Conservation (phyloP, 2,329 filamentous ascomycete genomes). For the Tympanopsis confertula region DNA sequence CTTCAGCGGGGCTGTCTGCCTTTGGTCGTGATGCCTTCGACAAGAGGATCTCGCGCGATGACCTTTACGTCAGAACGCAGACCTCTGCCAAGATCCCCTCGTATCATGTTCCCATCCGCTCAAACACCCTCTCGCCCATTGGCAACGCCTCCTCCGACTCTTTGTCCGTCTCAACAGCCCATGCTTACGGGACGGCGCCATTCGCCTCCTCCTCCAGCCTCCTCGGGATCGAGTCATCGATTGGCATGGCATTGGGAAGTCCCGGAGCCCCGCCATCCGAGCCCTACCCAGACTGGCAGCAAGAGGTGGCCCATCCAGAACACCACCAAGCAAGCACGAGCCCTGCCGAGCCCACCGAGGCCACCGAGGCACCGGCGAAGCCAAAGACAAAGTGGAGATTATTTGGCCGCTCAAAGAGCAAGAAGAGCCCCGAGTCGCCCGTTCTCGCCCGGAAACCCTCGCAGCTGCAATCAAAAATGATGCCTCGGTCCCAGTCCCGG, state of each 20-base stretch:
- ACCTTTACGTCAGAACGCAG: slow-evolving; percentile 20
- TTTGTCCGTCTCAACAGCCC: slow-evolving; percentile 14
- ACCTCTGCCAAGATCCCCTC: slow-evolving; percentile 20
- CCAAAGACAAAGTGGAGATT: slow-evolving; percentile 49
- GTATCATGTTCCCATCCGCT: slow-evolving; percentile 27
- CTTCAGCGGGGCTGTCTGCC: neutral
- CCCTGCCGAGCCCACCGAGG: slow-evolving; percentile 6
- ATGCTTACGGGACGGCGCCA: slow-evolving; percentile 26
- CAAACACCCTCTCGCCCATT: slow-evolving; percentile 29
- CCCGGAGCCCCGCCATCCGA: slow-evolving; percentile 32
- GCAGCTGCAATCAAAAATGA: slow-evolving; percentile 12
- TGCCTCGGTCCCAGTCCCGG: slow-evolving; percentile 3
- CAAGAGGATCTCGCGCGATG: slow-evolving; percentile 14
- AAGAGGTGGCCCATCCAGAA: slow-evolving; percentile 3
- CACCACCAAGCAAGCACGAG: slow-evolving; percentile 4
- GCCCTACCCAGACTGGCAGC: slow-evolving; percentile 8
- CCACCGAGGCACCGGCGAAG: slow-evolving; percentile 20
- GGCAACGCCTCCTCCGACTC: slow-evolving; percentile 21
- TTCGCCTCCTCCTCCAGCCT: slow-evolving; percentile 22
- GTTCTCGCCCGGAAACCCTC: slow-evolving; percentile 11
- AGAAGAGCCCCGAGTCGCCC: slow-evolving; percentile 10
- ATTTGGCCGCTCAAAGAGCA: slow-evolving; percentile 42
- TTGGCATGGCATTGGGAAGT: slow-evolving; percentile 67
- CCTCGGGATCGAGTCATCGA: slow-evolving; percentile 33
- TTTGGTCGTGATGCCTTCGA: neutral